These are phyloP conservation scores for Schizonepeta tenuifolia DNA, from an alignment of 257 asterid species.

Conservation along the genomic window DNA sequence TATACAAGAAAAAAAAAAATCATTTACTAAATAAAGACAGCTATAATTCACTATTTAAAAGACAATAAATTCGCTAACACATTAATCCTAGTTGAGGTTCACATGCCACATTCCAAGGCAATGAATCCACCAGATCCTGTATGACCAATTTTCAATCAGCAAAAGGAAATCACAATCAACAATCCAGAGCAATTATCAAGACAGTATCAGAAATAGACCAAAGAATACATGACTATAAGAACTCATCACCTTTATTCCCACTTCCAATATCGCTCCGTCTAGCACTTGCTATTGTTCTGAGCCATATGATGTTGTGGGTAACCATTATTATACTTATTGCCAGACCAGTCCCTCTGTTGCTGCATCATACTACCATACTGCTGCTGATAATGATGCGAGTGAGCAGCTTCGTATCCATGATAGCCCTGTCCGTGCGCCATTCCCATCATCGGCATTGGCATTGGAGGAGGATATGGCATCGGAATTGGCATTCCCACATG, in stretches of 20 bases:
- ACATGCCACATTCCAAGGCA: constrained; percentile 46
- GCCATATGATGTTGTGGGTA: constrained; percentile 52
- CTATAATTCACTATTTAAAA: constrained; percentile 23
- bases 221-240: constrained; percentile 6
- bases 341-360: constrained; percentile 81
- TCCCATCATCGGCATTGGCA: constrained; percentile 64
- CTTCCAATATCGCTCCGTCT: constrained; percentile 13
- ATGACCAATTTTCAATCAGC: constrained; percentile 38
- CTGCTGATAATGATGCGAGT: constrained; percentile 55
- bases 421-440: constrained; percentile 55
- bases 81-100: constrained; percentile 41
- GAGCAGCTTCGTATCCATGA: constrained; percentile 45
- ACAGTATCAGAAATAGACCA: constrained; percentile 20
- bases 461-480: constrained; percentile 54
- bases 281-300: constrained; percentile 56
- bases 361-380: constrained; percentile 62
- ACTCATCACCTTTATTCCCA: constrained; percentile 46
- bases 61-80: constrained; percentile 25
- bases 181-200: constrained; percentile 18
- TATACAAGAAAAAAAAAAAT: constrained; percentile 8
- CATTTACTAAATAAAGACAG: constrained; percentile 22
- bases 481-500: constrained; percentile 48
- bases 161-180: constrained; percentile 25
- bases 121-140: constrained; percentile 42
- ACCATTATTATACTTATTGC: constrained; percentile 54